Base-by-base conservation (phyloP, 176 grass and related monocot genomes). In the Sorghum bicolor region DNA sequence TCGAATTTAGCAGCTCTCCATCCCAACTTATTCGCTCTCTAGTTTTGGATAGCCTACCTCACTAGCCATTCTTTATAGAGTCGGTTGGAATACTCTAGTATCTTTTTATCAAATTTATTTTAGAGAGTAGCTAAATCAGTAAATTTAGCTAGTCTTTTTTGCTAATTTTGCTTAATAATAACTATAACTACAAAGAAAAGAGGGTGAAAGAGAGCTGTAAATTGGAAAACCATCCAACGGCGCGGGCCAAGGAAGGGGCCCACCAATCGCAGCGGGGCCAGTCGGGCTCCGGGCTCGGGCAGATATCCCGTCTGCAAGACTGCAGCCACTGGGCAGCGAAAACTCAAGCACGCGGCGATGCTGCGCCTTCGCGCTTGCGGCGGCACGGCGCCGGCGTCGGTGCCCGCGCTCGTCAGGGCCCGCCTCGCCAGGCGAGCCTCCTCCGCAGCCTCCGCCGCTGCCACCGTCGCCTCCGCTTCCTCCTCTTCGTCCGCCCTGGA, bases 361-460 rank as follows among this genome's bases (percentile, higher is more conserved):
- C 84, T 90, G 74, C 88, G 84, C 28, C 79, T 86, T 39, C 88
- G 88, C 36, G 74, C 79, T 86, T 90, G 88, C 67, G 72, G 73
- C 65, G 79, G 79, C 74, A 33, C 57, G 33, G 74, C 58, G 47
- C 74, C 88, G 73, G 72, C 71, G n/a, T 76, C 72, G 9, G 55
- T 86, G 78, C 83, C 78, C 0, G 72, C 73, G 55, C 79, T 90
- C 28, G 48, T 94, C 70, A 84, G 86, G 38, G 84, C 90, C 76
- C 83, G 88, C 71, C 70, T 92, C 67, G 39, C 81, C 19, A 92
- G 53, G 67, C 36, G 88, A n/a, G 39, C 85, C 32, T 85, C 85
- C 36, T 83, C 88, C 58, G 10, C 81, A n/a, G 74, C 83, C 10
- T 57, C 20, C 24, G 70, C 88, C 6, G n/a, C 69, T 20, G 47